phyloP scores from a whole-genome alignment of 805 yeast species.

The Komagataella pseudopastoris region DNA sequence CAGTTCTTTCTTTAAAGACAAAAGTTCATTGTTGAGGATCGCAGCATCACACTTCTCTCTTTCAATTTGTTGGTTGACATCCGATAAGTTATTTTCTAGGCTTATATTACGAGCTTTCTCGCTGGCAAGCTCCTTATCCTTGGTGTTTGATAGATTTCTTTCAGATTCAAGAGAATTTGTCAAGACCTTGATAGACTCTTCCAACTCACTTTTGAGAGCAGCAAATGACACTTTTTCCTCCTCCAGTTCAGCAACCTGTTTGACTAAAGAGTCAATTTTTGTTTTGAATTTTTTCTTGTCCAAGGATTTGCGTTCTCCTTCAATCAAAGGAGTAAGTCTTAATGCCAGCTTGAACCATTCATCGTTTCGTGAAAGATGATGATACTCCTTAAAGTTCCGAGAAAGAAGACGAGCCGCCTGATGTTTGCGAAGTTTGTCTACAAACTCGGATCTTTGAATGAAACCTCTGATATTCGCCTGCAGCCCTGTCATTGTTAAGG shows the following conservation, averaged over 20 bases:
- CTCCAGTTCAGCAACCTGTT: conserved; percentile 40
- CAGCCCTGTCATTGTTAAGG: conserved; percentile 38
- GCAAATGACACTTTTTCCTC: conserved; percentile 7
- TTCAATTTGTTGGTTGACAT: background rate
- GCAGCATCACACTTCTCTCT: background rate
- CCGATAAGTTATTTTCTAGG: background rate
- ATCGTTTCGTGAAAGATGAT: conserved; percentile 33
- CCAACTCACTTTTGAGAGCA: background rate
- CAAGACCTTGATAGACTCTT: background rate
- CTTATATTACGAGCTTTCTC: background rate
- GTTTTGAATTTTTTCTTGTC: conserved; percentile 31
- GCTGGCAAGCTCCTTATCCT: background rate
- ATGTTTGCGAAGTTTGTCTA: conserved; percentile 36
- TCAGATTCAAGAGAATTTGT: background rate
- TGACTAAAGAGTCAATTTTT: conserved; percentile 21
- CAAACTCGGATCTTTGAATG: conserved; percentile 34
- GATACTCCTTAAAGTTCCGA: conserved; percentile 35
- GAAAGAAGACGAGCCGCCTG: conserved; percentile 63
- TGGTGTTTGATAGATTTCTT: background rate
- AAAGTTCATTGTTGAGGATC: background rate
- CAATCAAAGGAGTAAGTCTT: conserved; percentile 63
- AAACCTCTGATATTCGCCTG: conserved; percentile 59
- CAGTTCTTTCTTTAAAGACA: background rate
- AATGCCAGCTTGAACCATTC: conserved; percentile 74
- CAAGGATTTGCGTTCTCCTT: conserved; percentile 30